These are phyloP conservation scores for Fusarium nurragi DNA, from an alignment of 2,329 filamentous ascomycete species.

Conservation along the genomic window DNA sequence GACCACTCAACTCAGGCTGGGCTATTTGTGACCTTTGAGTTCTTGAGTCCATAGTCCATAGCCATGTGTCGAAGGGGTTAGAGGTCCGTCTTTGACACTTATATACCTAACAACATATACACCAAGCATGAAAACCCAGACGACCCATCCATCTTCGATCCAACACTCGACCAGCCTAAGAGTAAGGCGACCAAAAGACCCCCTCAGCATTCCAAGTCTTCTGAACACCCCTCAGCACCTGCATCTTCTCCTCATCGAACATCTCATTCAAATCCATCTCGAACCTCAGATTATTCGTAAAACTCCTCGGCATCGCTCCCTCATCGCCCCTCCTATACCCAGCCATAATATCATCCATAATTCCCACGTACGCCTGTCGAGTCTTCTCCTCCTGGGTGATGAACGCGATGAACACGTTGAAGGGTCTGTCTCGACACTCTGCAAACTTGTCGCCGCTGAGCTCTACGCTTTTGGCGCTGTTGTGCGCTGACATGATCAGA, in stretches of 20 bases:
- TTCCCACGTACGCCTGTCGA: background rate
- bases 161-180: background rate
- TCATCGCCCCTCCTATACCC: constrained; percentile 19
- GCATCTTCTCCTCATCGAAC: constrained; percentile 25
- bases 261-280: constrained; percentile 34
- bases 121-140: background rate
- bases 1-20: too few relatives aligned
- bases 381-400: constrained; percentile 30
- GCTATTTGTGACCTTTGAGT: too few relatives aligned
- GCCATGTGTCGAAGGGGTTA: too few relatives aligned
- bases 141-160: rapidly evolving
- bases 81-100: too few relatives aligned
- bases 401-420: constrained; percentile 12
- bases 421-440: constrained; percentile 33
- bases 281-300: constrained; percentile 39
- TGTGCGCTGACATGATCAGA: constrained; percentile 29
- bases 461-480: constrained; percentile 16
- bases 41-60: too few relatives aligned
- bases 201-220: constrained; percentile 38
- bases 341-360: constrained; percentile 20
- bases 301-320: constrained; percentile 11
- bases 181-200: constrained; percentile 44
- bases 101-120: too few relatives aligned
- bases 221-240: constrained; percentile 33
- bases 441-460: constrained; percentile 23